Percentiles rank a stretch among this genome's conserved stretches.
phyloP scores from a whole-genome alignment of 176 grass and related monocot genomes.

The Aegilops longissima region DNA sequence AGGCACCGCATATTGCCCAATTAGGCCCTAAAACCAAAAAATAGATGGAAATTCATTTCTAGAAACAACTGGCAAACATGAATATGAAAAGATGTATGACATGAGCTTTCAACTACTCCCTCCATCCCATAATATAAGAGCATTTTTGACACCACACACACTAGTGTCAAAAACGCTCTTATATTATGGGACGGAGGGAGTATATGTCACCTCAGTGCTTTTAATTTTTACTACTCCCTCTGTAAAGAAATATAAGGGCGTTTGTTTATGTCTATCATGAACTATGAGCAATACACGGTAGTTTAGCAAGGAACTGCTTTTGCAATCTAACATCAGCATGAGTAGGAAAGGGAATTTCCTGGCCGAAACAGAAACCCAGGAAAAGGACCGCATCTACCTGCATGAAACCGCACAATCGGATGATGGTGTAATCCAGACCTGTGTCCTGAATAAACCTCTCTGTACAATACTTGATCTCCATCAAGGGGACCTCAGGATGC shows the following conservation, averaged over 20 bases:
- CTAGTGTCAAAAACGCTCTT: no score
- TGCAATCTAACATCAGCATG: conserved; percentile 9
- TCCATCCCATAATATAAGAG: no score
- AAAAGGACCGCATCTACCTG: conserved; percentile 52
- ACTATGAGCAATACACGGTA: not conserved
- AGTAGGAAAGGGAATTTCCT: conserved; percentile 21
- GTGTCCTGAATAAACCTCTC: conserved; percentile 95
- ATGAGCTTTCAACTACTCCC: not conserved
- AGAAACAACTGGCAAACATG: conserved; percentile 9
- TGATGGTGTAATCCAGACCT: conserved; percentile 70
- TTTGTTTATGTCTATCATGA: not conserved
- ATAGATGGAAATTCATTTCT: conserved; percentile 26
- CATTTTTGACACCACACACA: no score
- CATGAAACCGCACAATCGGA: conserved; percentile 97
- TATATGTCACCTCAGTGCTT: not conserved
- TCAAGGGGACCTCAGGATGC: conserved; percentile 95
- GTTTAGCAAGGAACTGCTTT: conserved; percentile 10
- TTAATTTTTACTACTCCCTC: not conserved
- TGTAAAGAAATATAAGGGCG: no score
- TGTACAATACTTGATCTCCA: conserved; percentile 99
- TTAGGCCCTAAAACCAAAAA: conserved; percentile 65
- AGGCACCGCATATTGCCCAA: conserved; percentile 98
- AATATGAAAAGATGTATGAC: not conserved
- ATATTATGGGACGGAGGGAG: no score
- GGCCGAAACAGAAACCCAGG: conserved; percentile 1